Base-by-base conservation (phyloP, 768 basidiomycete species). In the Pilatotrama ljubarskyi region DNA sequence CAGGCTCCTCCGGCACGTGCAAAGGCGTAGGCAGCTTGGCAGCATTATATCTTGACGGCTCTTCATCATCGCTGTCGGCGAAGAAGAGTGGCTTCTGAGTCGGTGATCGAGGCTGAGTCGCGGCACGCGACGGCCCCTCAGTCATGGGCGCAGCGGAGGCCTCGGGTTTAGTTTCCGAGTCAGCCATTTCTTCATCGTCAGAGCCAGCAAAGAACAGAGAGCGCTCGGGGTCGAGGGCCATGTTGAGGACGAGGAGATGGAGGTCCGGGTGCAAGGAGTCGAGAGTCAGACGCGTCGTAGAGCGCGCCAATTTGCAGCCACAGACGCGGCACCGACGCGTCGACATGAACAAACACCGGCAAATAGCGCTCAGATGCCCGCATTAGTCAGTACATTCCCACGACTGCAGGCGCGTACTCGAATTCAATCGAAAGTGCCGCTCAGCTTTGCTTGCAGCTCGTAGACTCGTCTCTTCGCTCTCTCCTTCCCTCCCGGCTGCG, bases 181-280 rank as follows among this genome's bases (percentile, higher is more conserved):
- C 75, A 8, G 75, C 77, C 46, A 44, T 54, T n/a, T 54, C 57
- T 63, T 84, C 78, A 55, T 83, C 85, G 36, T 77, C 77, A 15
- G 86, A 83, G 36, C 78, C 80, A 37, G 83, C 81, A 70, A 90
- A 88, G 68, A 90, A 89, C 10, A 81, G 72, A 7, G 74, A 55
- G 32, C 42, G 68, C 61, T 36, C 68, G 65, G 41, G 62, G 3
- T 56, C 55, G 9, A 49, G 29, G 58, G 69, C 69, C 64, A 65
- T 65, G 50, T 26, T 29, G n/a, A 44, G 42, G 48, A 46, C 44
- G 38, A 13, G 22, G 17, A 36, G 43, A 17, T 11, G n/a, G 20
- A 3, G 48, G 24, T 38, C 41, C 26, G 41, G n/a, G 52, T 35
- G 37, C 22, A 17, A 32, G n/a, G 37, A 35, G 49, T n/a, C 17